Conservation (phyloP, 164 flowering plant genomes). For the Kingdonia uniflora region DNA sequence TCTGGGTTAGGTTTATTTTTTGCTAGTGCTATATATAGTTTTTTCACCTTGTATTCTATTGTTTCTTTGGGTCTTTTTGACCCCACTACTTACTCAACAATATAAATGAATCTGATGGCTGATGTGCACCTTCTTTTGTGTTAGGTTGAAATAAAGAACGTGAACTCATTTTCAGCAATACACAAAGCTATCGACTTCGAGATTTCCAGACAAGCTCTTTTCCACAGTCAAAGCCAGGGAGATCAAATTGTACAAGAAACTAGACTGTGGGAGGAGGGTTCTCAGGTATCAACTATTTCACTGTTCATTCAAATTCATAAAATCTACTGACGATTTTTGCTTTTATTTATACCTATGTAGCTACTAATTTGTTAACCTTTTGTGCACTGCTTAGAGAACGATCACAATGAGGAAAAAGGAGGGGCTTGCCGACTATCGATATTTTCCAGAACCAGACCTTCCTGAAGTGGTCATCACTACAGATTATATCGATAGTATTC, state of each 20-base stretch:
- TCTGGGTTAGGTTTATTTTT: too few species aligned
- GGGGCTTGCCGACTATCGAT: conserved; percentile 90
- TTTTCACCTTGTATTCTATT: too few species aligned
- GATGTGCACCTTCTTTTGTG: conserved; percentile 9
- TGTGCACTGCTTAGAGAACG: conserved; percentile 44
- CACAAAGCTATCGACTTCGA: conserved; percentile 86
- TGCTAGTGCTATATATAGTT: too few species aligned
- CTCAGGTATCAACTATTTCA: conserved; percentile 54
- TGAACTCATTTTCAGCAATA: conserved; percentile 88
- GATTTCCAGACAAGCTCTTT: conserved; percentile 64
- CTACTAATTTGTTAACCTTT: conserved; percentile 2
- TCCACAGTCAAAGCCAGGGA: conserved; percentile 52
- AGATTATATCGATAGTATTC: conserved; percentile 47
- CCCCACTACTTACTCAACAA: too few species aligned
- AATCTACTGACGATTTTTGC: not conserved
- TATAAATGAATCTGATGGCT: too few species aligned
- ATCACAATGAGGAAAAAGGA: conserved; percentile 92
- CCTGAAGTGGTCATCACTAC: conserved; percentile 58
- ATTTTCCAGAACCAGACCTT: conserved; percentile 96
- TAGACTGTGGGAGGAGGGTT: conserved; percentile 90
- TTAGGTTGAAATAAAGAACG: conserved; percentile 91
- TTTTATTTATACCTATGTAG: too few species aligned
- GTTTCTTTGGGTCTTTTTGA: too few species aligned
- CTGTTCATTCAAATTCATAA: not conserved
- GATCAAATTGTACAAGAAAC: conserved; percentile 85